Conservation (phyloP, 2,329 filamentous ascomycete species). For the Beauveria bassiana region DNA sequence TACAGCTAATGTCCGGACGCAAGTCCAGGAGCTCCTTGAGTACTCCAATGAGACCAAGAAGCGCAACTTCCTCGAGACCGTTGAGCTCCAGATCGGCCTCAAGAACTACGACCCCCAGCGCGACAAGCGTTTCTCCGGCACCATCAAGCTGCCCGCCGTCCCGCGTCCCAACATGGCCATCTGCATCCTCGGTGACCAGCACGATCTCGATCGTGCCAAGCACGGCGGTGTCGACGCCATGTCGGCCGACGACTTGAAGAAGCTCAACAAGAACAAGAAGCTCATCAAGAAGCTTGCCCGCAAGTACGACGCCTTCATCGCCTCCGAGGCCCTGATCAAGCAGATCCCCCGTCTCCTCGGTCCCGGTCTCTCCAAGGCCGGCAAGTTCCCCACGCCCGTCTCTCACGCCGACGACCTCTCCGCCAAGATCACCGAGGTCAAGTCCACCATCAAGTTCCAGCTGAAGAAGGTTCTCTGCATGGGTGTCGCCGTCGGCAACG, state of each 20-base stretch:
- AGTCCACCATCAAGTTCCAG: conserved; percentile 99
- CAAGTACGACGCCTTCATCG: conserved; percentile 99
- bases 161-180: conserved; percentile 87
- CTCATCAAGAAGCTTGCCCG: conserved; percentile 99
- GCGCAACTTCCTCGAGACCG: conserved; percentile 94
- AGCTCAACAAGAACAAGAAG: conserved; percentile 99
- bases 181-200: conserved; percentile 70
- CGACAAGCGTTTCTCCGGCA: conserved; percentile 99
- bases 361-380: conserved; percentile 96
- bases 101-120: conserved; percentile 99
- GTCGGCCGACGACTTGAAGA: conserved; percentile 98
- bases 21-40: conserved; percentile 88
- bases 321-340: conserved; percentile 97
- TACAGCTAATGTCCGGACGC: conserved; percentile 81
- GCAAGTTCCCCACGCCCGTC: conserved; percentile 99
- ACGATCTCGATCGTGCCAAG: conserved; percentile 99
- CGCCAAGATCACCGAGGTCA: conserved; percentile 97
- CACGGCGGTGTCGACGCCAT: conserved; percentile 98
- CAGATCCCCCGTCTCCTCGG: conserved; percentile 99
- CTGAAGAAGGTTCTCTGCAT: conserved; percentile 99
- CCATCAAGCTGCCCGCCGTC: conserved; percentile 87
- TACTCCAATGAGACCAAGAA: conserved; percentile 95
- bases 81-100: conserved; percentile 86
- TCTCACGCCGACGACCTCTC: conserved; percentile 91
- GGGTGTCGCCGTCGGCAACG: conserved; percentile 98